Conservation (phyloP, 2,329 filamentous ascomycete species). For the Mycogone perniciosa region DNA sequence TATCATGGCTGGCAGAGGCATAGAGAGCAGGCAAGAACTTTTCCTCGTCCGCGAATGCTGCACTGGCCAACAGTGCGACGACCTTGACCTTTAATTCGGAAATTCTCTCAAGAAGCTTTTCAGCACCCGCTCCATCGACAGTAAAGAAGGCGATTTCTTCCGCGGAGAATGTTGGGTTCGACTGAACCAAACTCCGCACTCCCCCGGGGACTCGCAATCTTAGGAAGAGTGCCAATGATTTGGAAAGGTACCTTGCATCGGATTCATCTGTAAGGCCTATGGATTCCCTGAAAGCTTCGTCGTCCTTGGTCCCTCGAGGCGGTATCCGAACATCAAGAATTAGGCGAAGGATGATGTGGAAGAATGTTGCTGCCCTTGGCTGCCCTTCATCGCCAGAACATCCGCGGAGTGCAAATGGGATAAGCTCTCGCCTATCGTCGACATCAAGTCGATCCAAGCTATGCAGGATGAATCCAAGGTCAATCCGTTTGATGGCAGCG, state of each 20-base stretch:
- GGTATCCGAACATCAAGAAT: constrained; percentile 68
- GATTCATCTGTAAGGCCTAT: constrained; percentile 59
- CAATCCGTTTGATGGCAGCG: constrained; percentile 76
- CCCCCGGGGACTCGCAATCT: constrained; percentile 29
- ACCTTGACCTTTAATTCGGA: constrained; percentile 50
- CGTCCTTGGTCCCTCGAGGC: constrained; percentile 70
- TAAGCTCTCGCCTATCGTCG: constrained; percentile 60
- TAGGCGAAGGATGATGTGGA: constrained; percentile 75
- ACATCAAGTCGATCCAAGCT: constrained; percentile 51
- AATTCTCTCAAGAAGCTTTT: constrained; percentile 42
- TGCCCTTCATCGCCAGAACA: constrained; percentile 27
- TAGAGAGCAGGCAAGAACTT: constrained; percentile 78
- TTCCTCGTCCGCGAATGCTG: constrained; percentile 76
- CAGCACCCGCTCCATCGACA: constrained; percentile 49
- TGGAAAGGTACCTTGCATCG: constrained; percentile 68
- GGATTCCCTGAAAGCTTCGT: constrained; percentile 57
- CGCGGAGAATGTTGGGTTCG: constrained; percentile 29
- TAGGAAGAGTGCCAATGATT: constrained; percentile 71
- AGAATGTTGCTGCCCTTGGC: constrained; percentile 51
- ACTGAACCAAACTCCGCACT: constrained; percentile 24
- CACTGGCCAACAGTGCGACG: constrained; percentile 70
- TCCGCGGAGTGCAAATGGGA: constrained; percentile 47
- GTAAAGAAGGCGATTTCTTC: constrained; percentile 26
- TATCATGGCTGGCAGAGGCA: constrained; percentile 76
- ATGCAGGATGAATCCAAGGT: constrained; percentile 83